Conservation (phyloP, 331 rosid species). For the Pyrus hybrid region DNA sequence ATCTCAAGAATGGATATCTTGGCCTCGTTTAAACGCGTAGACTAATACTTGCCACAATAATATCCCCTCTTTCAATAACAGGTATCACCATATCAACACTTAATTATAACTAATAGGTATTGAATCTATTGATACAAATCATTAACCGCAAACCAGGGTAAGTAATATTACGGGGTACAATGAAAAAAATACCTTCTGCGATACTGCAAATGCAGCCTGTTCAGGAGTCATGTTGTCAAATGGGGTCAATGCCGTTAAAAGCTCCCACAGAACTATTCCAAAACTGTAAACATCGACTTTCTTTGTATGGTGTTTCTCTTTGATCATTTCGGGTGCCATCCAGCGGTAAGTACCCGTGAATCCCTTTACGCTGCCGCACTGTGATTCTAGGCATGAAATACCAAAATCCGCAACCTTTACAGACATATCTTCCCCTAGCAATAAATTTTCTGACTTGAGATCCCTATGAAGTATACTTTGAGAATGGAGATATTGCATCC, state of each 20-base stretch:
- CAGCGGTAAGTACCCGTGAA: conserved; percentile 95
- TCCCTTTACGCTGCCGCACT: conserved; percentile 73
- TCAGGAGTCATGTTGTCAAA: conserved; percentile 95
- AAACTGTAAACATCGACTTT: conserved; percentile 96
- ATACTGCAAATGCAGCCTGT: conserved; percentile 95
- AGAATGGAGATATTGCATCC: conserved; percentile 88
- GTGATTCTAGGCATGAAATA: conserved; percentile 88
- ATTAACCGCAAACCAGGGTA: too few relatives aligned
- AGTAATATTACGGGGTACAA: too few relatives aligned
- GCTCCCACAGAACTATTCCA: conserved; percentile 95
- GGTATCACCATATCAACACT: not conserved
- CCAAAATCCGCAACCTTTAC: conserved; percentile 98
- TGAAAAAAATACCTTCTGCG: conserved; percentile 60
- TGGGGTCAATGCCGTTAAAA: conserved; percentile 77
- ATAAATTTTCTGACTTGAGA: conserved; percentile 88
- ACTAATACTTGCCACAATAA: not conserved
- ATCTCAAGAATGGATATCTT: not conserved
- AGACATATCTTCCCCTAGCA: conserved; percentile 81
- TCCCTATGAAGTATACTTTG: conserved; percentile 94
- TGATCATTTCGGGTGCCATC: conserved; percentile 99
- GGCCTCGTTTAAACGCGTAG: not conserved
- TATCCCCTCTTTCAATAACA: not conserved
- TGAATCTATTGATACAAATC: not conserved
- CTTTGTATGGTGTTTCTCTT: conserved; percentile 87
- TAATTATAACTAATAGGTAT: not conserved